Evolutionary conservation across 305 asterid genomes (phyloP).

Genomic region (Fraxinus paxiana): DNA sequence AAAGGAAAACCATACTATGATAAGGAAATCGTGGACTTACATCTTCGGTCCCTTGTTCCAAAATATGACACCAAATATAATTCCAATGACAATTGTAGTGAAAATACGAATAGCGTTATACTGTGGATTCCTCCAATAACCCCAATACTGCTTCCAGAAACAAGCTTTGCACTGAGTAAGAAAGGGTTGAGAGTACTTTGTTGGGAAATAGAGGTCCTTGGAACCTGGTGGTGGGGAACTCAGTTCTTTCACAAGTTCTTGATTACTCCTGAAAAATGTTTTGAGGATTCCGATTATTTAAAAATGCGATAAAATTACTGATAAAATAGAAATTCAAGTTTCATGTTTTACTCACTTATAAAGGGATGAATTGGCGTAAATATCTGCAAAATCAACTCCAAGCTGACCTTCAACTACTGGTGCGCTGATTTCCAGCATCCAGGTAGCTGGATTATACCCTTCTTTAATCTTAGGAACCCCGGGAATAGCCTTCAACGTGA

Average conservation of each 20-base stretch:
- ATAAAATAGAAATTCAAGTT: background rate
- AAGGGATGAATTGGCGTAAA: slow-evolving; percentile 39
- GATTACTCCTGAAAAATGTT: slow-evolving; percentile 28
- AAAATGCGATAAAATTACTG: background rate
- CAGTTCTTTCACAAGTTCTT: slow-evolving; percentile 37
- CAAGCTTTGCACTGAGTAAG: slow-evolving; percentile 44
- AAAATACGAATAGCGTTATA: slow-evolving; percentile 42
- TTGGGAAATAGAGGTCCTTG: slow-evolving; percentile 34
- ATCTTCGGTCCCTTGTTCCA: slow-evolving; percentile 41
- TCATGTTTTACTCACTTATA: slow-evolving; percentile 27
- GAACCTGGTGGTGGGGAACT: slow-evolving; percentile 39
- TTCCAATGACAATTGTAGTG: slow-evolving; percentile 30
- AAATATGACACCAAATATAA: slow-evolving; percentile 40
- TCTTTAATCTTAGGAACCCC: slow-evolving; percentile 45
- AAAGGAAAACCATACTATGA: background rate
- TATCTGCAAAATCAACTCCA: slow-evolving; percentile 41
- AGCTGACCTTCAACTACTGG: slow-evolving; percentile 37
- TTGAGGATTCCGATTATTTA: background rate
- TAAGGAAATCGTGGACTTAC: background rate
- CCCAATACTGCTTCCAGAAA: slow-evolving; percentile 49
- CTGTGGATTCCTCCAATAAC: slow-evolving; percentile 49
- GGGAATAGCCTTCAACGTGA: slow-evolving; percentile 26
- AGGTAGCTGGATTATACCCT: slow-evolving; percentile 51
- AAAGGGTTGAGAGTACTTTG: slow-evolving; percentile 41
- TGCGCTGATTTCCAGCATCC: slow-evolving; percentile 49